Conservation (phyloP, 371 early-diverging fungal species). For the Rhizomucor pusillus region DNA sequence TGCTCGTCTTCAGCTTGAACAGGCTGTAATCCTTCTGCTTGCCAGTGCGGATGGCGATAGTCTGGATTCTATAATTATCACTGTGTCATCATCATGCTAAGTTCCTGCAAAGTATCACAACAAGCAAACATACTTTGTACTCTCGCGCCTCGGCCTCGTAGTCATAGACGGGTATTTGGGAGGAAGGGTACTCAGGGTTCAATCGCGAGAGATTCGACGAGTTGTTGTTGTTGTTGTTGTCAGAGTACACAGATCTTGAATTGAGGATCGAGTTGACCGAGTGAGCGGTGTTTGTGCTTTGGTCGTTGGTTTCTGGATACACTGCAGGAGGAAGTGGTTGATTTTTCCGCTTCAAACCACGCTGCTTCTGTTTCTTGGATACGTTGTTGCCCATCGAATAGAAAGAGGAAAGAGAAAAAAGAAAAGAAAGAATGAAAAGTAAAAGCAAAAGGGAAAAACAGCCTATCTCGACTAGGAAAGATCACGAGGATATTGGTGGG, state of each 20-base stretch:
- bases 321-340: background rate
- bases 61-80: slow-evolving; percentile 16
- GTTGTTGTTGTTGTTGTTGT: background rate
- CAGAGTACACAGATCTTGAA: slow-evolving; percentile 12
- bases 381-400: slow-evolving; percentile 7
- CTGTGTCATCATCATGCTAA: background rate
- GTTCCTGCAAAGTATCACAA: background rate
- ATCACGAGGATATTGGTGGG: no score
- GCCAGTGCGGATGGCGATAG: slow-evolving; percentile 32
- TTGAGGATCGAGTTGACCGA: slow-evolving; percentile 32
- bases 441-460: background rate
- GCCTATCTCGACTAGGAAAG: no score
- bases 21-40: no score
- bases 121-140: no score
- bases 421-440: background rate
- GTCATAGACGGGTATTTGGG: background rate
- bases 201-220: slow-evolving; percentile 9
- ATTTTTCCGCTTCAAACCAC: background rate
- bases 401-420: background rate
- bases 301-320: slow-evolving; percentile 16
- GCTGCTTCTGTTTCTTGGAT: slow-evolving; percentile 5
- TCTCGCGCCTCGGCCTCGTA: background rate
- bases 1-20: slow-evolving; percentile 21
- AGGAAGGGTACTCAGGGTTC: slow-evolving; percentile 16
- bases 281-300: slow-evolving; percentile 25